Base-by-base conservation (phyloP, 176 grass and related monocot species). In the Tuctoria greenei region DNA sequence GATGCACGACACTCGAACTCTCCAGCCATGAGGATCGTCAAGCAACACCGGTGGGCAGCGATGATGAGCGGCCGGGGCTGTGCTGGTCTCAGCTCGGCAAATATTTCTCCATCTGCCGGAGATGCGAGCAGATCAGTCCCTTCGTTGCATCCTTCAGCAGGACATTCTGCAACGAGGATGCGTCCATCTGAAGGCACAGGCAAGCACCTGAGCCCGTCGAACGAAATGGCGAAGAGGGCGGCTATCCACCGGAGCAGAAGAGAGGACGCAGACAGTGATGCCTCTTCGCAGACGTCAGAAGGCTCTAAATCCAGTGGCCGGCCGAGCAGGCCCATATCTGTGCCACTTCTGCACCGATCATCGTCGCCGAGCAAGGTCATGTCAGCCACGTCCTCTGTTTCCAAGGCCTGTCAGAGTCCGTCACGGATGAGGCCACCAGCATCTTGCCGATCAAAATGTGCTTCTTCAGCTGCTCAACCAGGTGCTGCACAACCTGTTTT, bases 11-110 rank as follows among this genome's bases (percentile, higher is more conserved):
- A 66, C 4, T 18, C 59, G 4, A 72, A 56, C 26, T 28, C 37
- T 15, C 66, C 68, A 0, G 65, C 66, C 67, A 66, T 54, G 51
- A 82, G 73, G 40, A 47, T 44, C 18, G 49, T 52, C 4, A 82
- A 91, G 34, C 85, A 87, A 18, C 81, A 84, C 25, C 79, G 87
- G 60, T 90, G 93, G 93, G 84, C 87, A 43, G 74, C 64, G 61
- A 81, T 91, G 81, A 49, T 78, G 76, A 26, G 18, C 31, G 84
- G 86, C 44, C 84, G 65, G 71, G 31, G 71, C n/a, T 85, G 86
- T 59, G 24, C 38, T 0, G 47, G 6, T 8, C 26, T 38, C 49
- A 55, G 80, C 21, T 64, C 66, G 0, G 65, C 72, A 60, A 80
- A 21, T 31, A 11, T 27, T 34, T 75, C 69, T 86, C 42, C 20